Evolutionary conservation across 2,329 filamentous ascomycete genomes (phyloP).

Genomic region (Trichoderma asperellum): DNA sequence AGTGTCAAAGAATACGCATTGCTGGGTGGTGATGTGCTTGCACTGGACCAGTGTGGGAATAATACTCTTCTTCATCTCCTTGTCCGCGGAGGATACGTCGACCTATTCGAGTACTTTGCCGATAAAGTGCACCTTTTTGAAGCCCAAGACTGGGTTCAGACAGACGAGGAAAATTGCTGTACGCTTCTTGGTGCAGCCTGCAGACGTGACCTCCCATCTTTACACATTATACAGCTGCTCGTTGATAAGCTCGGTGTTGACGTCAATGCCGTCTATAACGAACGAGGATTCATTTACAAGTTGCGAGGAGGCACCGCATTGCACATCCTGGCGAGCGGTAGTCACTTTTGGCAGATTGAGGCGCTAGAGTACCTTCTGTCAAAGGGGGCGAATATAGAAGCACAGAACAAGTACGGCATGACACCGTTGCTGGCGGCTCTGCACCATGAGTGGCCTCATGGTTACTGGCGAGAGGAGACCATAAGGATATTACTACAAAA

Average conservation of each 20-base stretch:
- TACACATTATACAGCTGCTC: background rate
- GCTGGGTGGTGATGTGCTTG: background rate
- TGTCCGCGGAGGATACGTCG: background rate
- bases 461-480: background rate
- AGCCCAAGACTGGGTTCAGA: background rate
- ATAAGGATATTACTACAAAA: background rate
- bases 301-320: background rate
- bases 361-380: background rate
- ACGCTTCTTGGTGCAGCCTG: background rate
- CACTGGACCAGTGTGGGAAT: background rate
- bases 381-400: background rate
- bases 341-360: background rate
- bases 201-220: background rate
- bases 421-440: background rate
- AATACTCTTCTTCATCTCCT: background rate
- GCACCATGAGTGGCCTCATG: background rate
- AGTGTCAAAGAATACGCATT: background rate
- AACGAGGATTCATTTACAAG: background rate
- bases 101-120: background rate
- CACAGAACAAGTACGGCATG: background rate
- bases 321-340: background rate
- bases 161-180: background rate
- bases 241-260: background rate
- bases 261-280: background rate
- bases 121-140: background rate